Conservation (phyloP, 139 green algal species). For the Zygnema cylindricum region DNA sequence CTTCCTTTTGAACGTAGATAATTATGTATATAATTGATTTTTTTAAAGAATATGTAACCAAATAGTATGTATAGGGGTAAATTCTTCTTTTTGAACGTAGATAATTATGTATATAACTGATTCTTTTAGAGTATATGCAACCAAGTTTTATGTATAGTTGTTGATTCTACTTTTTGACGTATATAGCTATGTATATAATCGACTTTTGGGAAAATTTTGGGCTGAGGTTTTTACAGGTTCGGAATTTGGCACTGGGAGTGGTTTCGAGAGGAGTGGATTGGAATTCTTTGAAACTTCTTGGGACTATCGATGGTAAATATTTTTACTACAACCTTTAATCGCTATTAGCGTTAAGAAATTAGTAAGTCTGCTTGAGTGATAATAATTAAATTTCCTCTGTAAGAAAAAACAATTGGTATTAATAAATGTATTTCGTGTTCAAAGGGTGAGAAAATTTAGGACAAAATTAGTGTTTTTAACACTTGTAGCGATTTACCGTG, state of each 20-base stretch:
- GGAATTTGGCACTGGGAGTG: conserved; percentile 81
- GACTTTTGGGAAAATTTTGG: too few relatives aligned
- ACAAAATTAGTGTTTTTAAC: not conserved
- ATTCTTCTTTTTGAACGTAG: too few relatives aligned
- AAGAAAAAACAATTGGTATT: not conserved
- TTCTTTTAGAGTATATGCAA: too few relatives aligned
- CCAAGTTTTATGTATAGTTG: too few relatives aligned
- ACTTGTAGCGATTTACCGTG: not conserved
- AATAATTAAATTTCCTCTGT: not conserved
- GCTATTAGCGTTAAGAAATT: not conserved
- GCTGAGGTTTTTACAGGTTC: conserved; percentile 26
- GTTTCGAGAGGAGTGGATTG: conserved; percentile 76
- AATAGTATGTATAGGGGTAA: too few relatives aligned
- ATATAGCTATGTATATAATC: too few relatives aligned
- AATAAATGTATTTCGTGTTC: not conserved
- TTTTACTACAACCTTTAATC: not conserved
- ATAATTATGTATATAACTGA: too few relatives aligned
- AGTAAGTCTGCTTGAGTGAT: not conserved
- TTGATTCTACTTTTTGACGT: too few relatives aligned
- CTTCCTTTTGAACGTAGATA: too few relatives aligned
- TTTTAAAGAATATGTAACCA: too few relatives aligned
- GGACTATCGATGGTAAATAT: conserved; percentile 36
- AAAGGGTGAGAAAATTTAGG: not conserved
- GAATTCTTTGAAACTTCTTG: conserved; percentile 6
- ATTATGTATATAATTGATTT: too few relatives aligned